A percentile compares a stretch with the other conserved stretches of the same genome.
phyloP scores from a whole-genome alignment of 1,284 basidiomycete species.

The Cryptococcus sp. region DNA sequence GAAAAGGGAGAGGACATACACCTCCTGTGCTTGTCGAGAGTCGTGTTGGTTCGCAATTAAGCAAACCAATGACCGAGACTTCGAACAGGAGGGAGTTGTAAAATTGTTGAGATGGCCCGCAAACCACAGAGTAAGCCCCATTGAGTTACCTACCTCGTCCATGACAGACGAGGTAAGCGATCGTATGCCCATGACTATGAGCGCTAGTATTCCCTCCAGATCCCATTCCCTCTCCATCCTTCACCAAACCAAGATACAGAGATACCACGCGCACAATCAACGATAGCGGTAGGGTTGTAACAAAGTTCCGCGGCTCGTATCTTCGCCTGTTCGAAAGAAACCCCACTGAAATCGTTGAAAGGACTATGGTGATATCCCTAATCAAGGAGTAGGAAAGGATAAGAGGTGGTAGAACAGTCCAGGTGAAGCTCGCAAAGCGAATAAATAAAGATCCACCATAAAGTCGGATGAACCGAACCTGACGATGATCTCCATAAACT shows the following conservation, averaged over 20 bases:
- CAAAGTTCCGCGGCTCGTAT: slow-evolving; percentile 32
- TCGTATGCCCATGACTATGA: slow-evolving; percentile 47
- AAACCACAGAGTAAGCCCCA: slow-evolving; percentile 49
- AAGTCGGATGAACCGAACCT: neutral
- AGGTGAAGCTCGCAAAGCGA: too few species aligned
- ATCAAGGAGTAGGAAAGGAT: neutral
- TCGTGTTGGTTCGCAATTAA: neutral
- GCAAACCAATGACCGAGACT: neutral
- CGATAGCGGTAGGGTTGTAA: too few species aligned
- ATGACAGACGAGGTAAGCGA: slow-evolving; percentile 21
- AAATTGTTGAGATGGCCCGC: slow-evolving; percentile 15
- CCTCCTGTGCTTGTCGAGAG: neutral
- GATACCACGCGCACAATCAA: too few species aligned
- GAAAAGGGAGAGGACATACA: neutral
- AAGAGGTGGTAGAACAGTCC: too few species aligned
- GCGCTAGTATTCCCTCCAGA: slow-evolving; percentile 15
- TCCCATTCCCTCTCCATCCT: neutral
- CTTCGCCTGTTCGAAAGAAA: slow-evolving; percentile 29
- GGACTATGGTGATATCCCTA: too few species aligned
- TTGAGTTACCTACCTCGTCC: slow-evolving; percentile 38
- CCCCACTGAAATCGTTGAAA: neutral
- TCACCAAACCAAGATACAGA: neutral
- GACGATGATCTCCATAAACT: slow-evolving; percentile 1
- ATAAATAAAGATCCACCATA: too few species aligned
- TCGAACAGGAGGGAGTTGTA: slow-evolving; percentile 7